These are phyloP conservation scores for Solanum virginianum DNA, from an alignment of 257 asterid genomes.

Conservation along the genomic window DNA sequence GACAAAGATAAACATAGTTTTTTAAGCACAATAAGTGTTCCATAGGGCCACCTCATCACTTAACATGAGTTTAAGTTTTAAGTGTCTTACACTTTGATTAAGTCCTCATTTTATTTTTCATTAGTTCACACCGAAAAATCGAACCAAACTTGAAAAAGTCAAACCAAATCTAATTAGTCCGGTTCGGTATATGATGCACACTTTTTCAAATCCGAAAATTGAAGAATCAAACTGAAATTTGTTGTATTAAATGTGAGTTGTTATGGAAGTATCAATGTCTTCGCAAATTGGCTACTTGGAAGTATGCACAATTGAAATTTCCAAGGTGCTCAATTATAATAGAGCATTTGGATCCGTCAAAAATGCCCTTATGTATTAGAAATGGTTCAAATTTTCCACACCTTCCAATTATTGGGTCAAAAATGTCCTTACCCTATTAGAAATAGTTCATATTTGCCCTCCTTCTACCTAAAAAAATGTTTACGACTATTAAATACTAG, in stretches of 20 bases:
- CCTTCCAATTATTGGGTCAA: not conserved
- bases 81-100: too few species aligned
- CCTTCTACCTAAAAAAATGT: not conserved
- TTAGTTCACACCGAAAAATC: too few species aligned
- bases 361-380: not conserved
- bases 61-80: too few species aligned
- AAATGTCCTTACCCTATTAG: not conserved
- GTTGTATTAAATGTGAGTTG: not conserved
- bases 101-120: too few species aligned
- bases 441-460: not conserved
- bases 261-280: not conserved
- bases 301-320: not conserved
- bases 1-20: too few species aligned
- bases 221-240: too few species aligned
- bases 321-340: not conserved
- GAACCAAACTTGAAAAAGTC: too few species aligned
- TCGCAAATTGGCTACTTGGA: not conserved
- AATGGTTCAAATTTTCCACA: not conserved
- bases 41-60: too few species aligned
- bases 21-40: too few species aligned
- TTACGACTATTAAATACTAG: not conserved
- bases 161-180: too few species aligned
- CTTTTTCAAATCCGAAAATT: too few species aligned
- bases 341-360: not conserved
- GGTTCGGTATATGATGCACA: too few species aligned